Percentiles rank a stretch among this genome's conserved stretches.
phyloP scores from a whole-genome alignment of 2,329 filamentous ascomycete genomes.

The Hymenoscyphus fructigenus region DNA sequence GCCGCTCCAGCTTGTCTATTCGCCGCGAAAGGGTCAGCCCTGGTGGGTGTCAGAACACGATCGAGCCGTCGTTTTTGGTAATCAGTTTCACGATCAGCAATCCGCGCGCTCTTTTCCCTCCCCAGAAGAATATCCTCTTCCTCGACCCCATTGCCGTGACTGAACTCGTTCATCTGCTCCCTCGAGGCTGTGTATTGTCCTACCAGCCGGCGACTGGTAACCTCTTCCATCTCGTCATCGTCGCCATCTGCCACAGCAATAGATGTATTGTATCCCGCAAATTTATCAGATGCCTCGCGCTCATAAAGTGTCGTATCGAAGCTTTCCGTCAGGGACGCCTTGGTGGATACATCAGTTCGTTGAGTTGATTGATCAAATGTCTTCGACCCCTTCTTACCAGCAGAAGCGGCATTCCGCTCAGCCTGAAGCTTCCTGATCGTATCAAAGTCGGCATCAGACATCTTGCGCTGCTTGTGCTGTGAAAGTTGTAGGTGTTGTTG shows the following conservation, averaged over 20 bases:
- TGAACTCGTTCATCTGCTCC: conserved; percentile 92
- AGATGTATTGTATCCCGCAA: conserved; percentile 85
- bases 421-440: conserved; percentile 84
- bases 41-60: conserved; percentile 80
- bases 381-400: conserved; percentile 78
- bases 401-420: conserved; percentile 82
- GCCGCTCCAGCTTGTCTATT: conserved; percentile 67
- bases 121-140: conserved; percentile 88
- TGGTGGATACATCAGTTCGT: conserved; percentile 79
- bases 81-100: conserved; percentile 90
- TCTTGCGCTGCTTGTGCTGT: conserved; percentile 33
- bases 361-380: conserved; percentile 77
- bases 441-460: conserved; percentile 83
- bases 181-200: conserved; percentile 95
- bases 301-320: conserved; percentile 91
- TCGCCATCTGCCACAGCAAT: conserved; percentile 78
- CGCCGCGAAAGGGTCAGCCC: conserved; percentile 80
- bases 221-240: conserved; percentile 76
- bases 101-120: conserved; percentile 84
- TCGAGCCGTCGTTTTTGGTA: conserved; percentile 96
- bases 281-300: conserved; percentile 73
- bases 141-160: conserved; percentile 79
- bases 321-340: conserved; percentile 85
- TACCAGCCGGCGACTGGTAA: conserved; percentile 74
- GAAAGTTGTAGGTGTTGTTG: conserved; percentile 5